Conservation (phyloP, 148 eudicot species). For the Arctostaphylos glauca region DNA sequence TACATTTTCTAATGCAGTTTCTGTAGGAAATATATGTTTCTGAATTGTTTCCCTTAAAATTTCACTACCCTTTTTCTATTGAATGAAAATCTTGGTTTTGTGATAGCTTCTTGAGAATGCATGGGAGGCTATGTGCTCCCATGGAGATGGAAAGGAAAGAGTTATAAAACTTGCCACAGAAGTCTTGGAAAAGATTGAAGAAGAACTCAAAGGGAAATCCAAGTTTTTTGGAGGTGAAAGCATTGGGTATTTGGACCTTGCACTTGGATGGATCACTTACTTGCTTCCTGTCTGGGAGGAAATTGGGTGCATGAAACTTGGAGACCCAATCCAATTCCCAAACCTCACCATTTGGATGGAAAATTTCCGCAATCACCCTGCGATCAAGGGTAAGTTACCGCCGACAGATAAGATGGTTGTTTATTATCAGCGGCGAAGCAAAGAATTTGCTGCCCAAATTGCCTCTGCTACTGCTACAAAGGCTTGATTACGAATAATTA, state of each 20-base stretch:
- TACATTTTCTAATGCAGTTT: too few relatives aligned
- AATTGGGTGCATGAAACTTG: constrained; percentile 22
- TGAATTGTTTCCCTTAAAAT: neutral
- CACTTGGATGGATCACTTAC: constrained; percentile 24
- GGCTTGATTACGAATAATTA: neutral
- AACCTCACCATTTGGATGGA: constrained; percentile 18
- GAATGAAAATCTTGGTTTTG: neutral
- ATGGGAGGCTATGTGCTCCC: neutral
- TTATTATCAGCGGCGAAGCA: neutral
- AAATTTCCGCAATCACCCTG: constrained; percentile 14
- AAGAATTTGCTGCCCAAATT: neutral
- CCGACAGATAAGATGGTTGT: constrained; percentile 14
- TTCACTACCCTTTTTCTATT: too few relatives aligned
- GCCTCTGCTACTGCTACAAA: neutral
- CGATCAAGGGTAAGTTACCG: constrained; percentile 24
- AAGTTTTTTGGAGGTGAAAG: constrained; percentile 30
- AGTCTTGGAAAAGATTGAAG: constrained; percentile 25
- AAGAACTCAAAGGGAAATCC: constrained; percentile 17
- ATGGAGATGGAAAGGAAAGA: constrained; percentile 21
- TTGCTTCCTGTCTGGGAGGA: constrained; percentile 28
- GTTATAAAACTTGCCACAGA: constrained; percentile 16
- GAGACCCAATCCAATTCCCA: constrained; percentile 23
- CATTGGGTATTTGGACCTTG: constrained; percentile 28
- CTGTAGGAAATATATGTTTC: too few relatives aligned
- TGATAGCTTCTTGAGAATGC: neutral